Evolutionary conservation across 164 flowering plant species (phyloP), one percentile per base, ranked within the genome.

Genomic region (Nelumbo lutea): DNA sequence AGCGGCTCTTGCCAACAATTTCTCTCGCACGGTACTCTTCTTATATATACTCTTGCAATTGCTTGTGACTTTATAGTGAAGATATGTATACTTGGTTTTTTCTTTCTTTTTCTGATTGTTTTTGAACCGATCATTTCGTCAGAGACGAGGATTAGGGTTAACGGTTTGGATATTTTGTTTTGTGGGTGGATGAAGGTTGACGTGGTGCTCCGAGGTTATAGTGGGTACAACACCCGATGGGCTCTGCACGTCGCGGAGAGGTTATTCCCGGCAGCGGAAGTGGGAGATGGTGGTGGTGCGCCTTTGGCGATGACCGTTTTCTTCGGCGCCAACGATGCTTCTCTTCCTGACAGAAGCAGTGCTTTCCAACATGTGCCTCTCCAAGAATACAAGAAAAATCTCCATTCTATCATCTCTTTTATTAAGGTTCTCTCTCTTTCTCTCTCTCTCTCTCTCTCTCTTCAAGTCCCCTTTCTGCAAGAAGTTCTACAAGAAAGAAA

Each of bases 151-250:
- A 61, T 66, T 61, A 42, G 51, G 4, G 40, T 59, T 15, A 27
- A 3, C 62, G 50, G 8, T 64, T 60, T 42, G 39, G 3, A 61
- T 70, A 52, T 43, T 46, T 45, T 71, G 14, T 61, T 15, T 55
- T 44, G 60, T 14, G 40, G 63, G 60, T 59, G 27, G 53, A 13
- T 50, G 47, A 67, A 90, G 97, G 87, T 69, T 7, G 98, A 93
- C 70, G 83, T 90, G 63, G 87, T 89, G 72, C 71, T 90, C 44
- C 78, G 98, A 75, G 98, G 96, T 42, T 93, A 88, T 70, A 85
- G 90, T 70, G 96, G 96, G 42, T 93, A 93, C 68, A 93, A 93
- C 68, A 93, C 93, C 0, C 77, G 91, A 68, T 93, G 98, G 98
- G 92, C 87, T 2, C 68, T 87, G 39, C 66, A 66, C 62, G 85